A percentile compares a stretch with the other conserved stretches of the same genome.
Conservation (phyloP, 768 basidiomycete genomes). For the Naematelia aurantialba region DNA sequence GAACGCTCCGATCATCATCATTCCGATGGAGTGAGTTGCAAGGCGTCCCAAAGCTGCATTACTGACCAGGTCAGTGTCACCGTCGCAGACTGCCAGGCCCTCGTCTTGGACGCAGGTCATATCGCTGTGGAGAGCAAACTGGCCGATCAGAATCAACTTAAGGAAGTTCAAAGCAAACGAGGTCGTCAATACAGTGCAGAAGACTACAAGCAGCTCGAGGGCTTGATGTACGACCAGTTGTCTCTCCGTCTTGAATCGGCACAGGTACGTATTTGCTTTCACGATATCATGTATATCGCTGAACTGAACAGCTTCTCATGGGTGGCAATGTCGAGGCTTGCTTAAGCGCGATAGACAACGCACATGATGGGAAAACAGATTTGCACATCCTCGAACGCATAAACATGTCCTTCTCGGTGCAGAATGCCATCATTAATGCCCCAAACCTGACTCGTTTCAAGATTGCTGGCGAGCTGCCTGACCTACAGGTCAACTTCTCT, state of each 20-base stretch:
- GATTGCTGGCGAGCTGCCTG: conserved; percentile 79
- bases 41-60: background rate
- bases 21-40: conserved; percentile 79
- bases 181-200: conserved; percentile 78
- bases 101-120: conserved; percentile 93
- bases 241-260: conserved; percentile 77
- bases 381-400: conserved; percentile 89
- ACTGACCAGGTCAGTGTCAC: conserved; percentile 61
- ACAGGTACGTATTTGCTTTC: conserved; percentile 61
- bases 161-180: conserved; percentile 74
- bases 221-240: conserved; percentile 92
- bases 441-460: conserved; percentile 82
- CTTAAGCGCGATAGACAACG: conserved; percentile 66
- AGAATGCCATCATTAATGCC: conserved; percentile 85
- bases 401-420: conserved; percentile 80
- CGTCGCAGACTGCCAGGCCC: conserved; percentile 70
- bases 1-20: conserved; percentile 93
- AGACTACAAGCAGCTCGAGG: conserved; percentile 79
- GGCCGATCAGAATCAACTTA: conserved; percentile 74
- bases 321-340: conserved; percentile 79
- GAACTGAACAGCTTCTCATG: conserved; percentile 67
- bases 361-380: conserved; percentile 54
- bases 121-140: conserved; percentile 88
- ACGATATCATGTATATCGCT: background rate
- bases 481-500: conserved; percentile 71